Evolutionary conservation across 75 land plant species (phyloP), one percentile per base, ranked within the genome.

Genomic region (Sequoiadendron giganteum): DNA sequence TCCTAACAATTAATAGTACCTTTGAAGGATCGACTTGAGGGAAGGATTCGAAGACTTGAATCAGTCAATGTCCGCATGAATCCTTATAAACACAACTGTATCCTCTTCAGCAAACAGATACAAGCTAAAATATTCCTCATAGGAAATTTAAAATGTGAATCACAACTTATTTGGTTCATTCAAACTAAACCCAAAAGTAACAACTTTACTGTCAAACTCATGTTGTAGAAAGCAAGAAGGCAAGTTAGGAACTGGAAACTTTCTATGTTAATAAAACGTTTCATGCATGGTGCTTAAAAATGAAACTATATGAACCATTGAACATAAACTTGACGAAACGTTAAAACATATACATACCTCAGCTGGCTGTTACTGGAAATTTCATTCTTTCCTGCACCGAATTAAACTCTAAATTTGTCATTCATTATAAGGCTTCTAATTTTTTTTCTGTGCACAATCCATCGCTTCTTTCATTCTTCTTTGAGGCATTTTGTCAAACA

Each of bases 11-110:
- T 21, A 21, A 25, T 65, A 21, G 30, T 19, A 86, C 90, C 90
- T 89, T 89, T 38, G 84, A 52, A 43, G 87, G 90, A 55, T 89
- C 90, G 10, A 89, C 65, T 80, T 55, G 81, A 78, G 90, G 87
- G 83, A 10, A 39, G 30, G 90, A 89, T 89, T 70, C 78, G 87
- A 89, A 61, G 48, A 89, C 83, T 40, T 86, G 65, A 18, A 86
- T 39, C 34, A 89, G 84, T 28, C 90, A 68, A 55, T 55, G n/a
- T n/a, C n/a, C n/a, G n/a, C n/a, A n/a, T n/a, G n/a, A n/a, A n/a
- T n/a, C 76, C 32, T 32, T 28, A 70, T 5, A n/a, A 49, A 32
- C 14, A 73, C 32, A 19, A 61, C 25, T 61, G 68, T 1, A 5
- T 21, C 28, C 28, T 61, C 68, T 61, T 61, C 21, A 61, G 3